Base-by-base conservation (phyloP, 2,329 filamentous ascomycete species). In the Venturia nashicola region DNA sequence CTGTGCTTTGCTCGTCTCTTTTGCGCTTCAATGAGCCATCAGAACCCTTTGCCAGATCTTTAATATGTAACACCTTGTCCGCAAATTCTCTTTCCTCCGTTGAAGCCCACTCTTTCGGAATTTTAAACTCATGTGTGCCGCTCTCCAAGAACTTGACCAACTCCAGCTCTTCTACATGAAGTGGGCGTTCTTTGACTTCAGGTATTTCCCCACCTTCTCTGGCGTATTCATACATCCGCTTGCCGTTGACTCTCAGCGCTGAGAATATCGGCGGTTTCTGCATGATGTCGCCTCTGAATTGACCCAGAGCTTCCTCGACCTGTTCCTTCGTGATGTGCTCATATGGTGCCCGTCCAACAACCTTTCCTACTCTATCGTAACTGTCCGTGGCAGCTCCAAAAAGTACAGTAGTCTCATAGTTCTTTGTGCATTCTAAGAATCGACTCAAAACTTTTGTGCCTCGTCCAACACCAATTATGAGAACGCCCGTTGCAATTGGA, bases 191-290 rank as follows among this genome's bases (percentile, higher is more conserved):
- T 72, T 91, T 82, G 65, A 99, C 73, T 96, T 88, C 64, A 88
- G 94, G 94, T 18, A 96, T 87, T 43, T 90, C 85, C 71, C 88
- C 91, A 18, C 94, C 94, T 73, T 92, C 90, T 60, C 94, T 83
- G 23, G 94, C 94, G 75, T 97, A 97, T 76, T 99, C 92, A 73
- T 99, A 99, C 60, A 97, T 81, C 42, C 90, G 89, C 79, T 97
- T 97, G 2, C 94, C 94, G 68, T 97, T 85, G 75, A 97, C 90
- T 74, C 93, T 92, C 66, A 97, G 80, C 11, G 94, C 94, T 39
- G 91, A 96, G 76, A 92, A 99, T 23, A 99, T 84, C 6, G 93
- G 93, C 44, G 94, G 94, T 68, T 90, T 86, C 78, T 99, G 94
- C 78, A 89, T 86, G 70, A 91, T 91, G 69, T 88, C 88, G 18